Evolutionary conservation across 2,329 filamentous ascomycete genomes (phyloP).

Genomic region (Alternaria atra): DNA sequence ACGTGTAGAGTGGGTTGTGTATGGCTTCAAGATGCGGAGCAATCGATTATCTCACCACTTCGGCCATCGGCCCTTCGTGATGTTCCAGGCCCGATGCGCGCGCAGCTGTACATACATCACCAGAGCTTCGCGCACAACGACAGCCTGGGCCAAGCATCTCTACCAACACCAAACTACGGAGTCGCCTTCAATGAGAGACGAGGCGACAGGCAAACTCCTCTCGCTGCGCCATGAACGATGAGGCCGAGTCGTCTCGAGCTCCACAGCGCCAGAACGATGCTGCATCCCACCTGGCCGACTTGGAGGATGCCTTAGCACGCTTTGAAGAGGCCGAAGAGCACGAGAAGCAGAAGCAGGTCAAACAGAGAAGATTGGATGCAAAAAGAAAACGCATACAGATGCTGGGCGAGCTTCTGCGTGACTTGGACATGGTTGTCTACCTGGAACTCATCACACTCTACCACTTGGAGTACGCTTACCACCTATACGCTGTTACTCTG

Average conservation of each 20-base stretch:
- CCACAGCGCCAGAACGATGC: slow-evolving; percentile 30
- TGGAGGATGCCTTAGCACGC: slow-evolving; percentile 23
- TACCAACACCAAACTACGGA: slow-evolving; percentile 9
- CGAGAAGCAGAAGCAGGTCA: slow-evolving; percentile 28
- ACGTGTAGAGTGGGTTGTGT: slow-evolving; percentile 1
- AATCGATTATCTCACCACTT: slow-evolving; percentile 52
- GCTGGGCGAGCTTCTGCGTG: slow-evolving; percentile 65
- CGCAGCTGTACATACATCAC: slow-evolving; percentile 24
- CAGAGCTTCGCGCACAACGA: slow-evolving; percentile 16
- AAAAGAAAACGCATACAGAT: slow-evolving; percentile 49
- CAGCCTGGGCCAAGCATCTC: slow-evolving; percentile 19
- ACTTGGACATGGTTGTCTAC: slow-evolving; percentile 68
- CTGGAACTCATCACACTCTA: slow-evolving; percentile 69
- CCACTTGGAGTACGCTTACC: slow-evolving; percentile 67
- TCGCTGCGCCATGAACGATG: slow-evolving; percentile 51
- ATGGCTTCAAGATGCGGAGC: slow-evolving; percentile 28
- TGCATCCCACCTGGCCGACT: slow-evolving; percentile 20
- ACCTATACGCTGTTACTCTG: neutral
- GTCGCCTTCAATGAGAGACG: slow-evolving; percentile 42
- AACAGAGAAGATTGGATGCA: slow-evolving; percentile 43
- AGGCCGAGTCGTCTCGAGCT: slow-evolving; percentile 49
- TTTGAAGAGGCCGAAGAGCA: slow-evolving; percentile 32
- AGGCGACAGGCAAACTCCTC: slow-evolving; percentile 13
- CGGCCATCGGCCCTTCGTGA: slow-evolving; percentile 36
- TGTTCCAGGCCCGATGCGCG: slow-evolving; percentile 44